Percentiles rank a stretch among this genome's conserved stretches.
These are phyloP conservation scores for Salvia miltiorrhiza DNA, from an alignment of 257 asterid genomes.

Conservation along the genomic window DNA sequence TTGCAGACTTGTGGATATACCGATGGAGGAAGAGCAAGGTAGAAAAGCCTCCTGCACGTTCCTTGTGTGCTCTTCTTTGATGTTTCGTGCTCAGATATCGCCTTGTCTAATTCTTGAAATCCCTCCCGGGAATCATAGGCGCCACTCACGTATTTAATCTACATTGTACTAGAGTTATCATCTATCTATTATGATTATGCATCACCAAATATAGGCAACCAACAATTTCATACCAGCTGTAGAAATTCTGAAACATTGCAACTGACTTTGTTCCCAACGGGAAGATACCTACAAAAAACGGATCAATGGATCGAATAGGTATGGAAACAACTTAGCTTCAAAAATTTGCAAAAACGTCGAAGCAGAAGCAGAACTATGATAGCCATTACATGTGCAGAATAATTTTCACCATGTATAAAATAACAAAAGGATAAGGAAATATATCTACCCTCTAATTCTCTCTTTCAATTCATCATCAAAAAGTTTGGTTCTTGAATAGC, in stretches of 20 bases:
- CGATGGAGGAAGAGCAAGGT: constrained; percentile 97
- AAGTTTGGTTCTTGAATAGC: constrained; percentile 90
- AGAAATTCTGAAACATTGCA: constrained; percentile 55
- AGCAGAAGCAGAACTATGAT: too few species aligned
- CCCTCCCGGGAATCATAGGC: constrained; percentile 85
- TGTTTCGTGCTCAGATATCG: constrained; percentile 72
- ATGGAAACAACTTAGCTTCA: neutral
- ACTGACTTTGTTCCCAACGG: constrained; percentile 43
- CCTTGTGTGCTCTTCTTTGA: constrained; percentile 60
- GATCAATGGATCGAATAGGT: neutral
- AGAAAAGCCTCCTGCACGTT: constrained; percentile 83
- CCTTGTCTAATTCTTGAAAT: constrained; percentile 65
- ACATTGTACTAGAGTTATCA: constrained; percentile 16
- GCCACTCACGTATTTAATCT: constrained; percentile 91
- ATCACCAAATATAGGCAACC: neutral
- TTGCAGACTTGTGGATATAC: constrained; percentile 94
- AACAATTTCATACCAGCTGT: constrained; percentile 60
- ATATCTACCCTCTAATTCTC: constrained; percentile 80
- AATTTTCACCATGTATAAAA: too few species aligned
- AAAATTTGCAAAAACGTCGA: too few species aligned
- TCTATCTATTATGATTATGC: too few species aligned
- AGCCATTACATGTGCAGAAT: too few species aligned
- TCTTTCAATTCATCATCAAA: constrained; percentile 73
- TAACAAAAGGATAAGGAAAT: neutral
- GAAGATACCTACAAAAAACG: constrained; percentile 65